Base-by-base conservation (phyloP, 2,329 filamentous ascomycete genomes). In the Ophiostoma ulmi region DNA sequence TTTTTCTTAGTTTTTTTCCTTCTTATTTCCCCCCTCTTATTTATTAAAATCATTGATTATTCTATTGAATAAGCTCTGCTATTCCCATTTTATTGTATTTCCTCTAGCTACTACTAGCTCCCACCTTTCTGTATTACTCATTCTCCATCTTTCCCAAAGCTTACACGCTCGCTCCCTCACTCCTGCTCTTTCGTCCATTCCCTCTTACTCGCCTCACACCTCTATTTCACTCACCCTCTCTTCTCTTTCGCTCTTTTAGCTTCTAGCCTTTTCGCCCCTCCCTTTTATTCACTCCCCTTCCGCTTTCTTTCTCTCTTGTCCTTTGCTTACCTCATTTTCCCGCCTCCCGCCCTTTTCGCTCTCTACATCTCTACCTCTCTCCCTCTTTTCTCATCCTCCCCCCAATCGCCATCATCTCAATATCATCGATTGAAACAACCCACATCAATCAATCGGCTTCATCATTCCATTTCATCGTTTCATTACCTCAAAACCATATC, bases 131-230 rank as follows among this genome's bases (percentile, higher is more conserved):
- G 26, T 64, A 35, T 38, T 38, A 36, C 35, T 14, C 31, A 36
- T 64, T 64, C 48, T 64, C 61, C 61, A 36, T 65, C 58, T 36
- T 61, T 61, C 55, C 41, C 41, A 44, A 44, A 44, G 41, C 41
- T 64, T 64, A 14, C 61, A 20, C 35, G 35, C 58, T 44, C 39
- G 55, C 14, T 14, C 13, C 22, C 65, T 69, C 48, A 11, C 14
- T 55, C n/a, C 22, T 31, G 61, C n/a, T 11, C 20, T 39, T 35
- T 20, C 20, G 6, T 58, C 13, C 58, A 58, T 11, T 26, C 52
- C 52, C 52, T 58, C 13, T 35, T 13, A 17, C 31, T 36, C 20
- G 3, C 17, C n/a, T 58, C 22, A 4, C 8, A n/a, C 20, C 14
- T 38, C 7, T 13, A 31, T 13, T 31, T 22, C 20, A 39, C 68